Conservation (phyloP, 2,329 filamentous ascomycete species). For the Botrytis paeoniae region DNA sequence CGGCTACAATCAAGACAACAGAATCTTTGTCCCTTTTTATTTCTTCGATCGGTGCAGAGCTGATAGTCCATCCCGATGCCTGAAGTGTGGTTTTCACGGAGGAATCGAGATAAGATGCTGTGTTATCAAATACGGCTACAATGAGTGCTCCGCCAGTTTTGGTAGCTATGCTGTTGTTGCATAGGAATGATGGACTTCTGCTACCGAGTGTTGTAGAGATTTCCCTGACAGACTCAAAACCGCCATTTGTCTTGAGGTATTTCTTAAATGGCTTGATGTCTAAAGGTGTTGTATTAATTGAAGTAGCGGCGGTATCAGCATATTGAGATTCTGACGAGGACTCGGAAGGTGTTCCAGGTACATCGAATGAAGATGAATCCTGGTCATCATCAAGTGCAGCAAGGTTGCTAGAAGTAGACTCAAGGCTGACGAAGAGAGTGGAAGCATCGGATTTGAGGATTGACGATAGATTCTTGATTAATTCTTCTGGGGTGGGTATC, state of each 20-base stretch:
- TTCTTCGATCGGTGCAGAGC: not conserved
- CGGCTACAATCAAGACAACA: conserved; percentile 21
- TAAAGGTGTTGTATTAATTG: too few relatives aligned
- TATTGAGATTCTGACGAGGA: too few relatives aligned
- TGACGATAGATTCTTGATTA: not conserved
- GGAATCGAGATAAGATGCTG: not conserved
- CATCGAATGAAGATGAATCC: too few relatives aligned
- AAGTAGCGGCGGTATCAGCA: too few relatives aligned
- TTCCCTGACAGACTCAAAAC: too few relatives aligned
- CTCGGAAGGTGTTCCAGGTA: too few relatives aligned
- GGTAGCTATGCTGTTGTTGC: not conserved
- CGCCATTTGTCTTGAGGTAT: too few relatives aligned
- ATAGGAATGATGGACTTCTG: not conserved
- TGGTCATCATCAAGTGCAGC: too few relatives aligned
- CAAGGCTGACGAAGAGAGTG: not conserved
- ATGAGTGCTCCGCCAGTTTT: not conserved
- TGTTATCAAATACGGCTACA: not conserved
- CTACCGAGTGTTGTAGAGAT: too few relatives aligned
- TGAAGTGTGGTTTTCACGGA: not conserved
- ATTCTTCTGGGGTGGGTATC: not conserved
- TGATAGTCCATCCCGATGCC: not conserved
- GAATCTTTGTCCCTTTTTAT: not conserved
- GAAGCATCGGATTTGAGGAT: not conserved
- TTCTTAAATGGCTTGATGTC: too few relatives aligned
- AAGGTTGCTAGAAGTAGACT: too few relatives aligned